Evolutionary conservation across 331 rosid species (phyloP).

Genomic region (Acacia pycnantha): DNA sequence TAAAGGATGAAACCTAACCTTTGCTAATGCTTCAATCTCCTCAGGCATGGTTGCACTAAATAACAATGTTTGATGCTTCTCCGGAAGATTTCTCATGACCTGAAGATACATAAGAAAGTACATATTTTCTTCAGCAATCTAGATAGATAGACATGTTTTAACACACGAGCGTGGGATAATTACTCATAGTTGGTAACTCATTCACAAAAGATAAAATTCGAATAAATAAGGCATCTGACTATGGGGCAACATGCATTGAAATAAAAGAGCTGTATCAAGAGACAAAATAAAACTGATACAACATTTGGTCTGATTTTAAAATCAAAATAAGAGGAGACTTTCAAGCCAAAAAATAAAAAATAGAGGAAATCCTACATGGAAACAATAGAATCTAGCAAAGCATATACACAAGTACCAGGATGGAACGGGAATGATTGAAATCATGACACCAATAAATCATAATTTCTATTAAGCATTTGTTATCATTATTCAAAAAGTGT

Average conservation of each 20-base stretch:
- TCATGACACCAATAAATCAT: background rate
- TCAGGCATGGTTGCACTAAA: conserved; percentile 91
- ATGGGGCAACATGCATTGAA: background rate
- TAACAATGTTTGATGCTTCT: conserved; percentile 80
- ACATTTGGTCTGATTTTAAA: too few relatives aligned
- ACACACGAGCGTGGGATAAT: background rate
- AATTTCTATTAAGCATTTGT: background rate
- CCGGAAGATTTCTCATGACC: conserved; percentile 81
- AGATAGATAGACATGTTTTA: background rate
- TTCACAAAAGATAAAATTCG: conserved; percentile 1
- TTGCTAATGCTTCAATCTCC: conserved; percentile 81
- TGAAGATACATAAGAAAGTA: conserved; percentile 32
- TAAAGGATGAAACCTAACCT: conserved; percentile 44
- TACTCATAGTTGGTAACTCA: background rate
- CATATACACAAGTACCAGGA: background rate
- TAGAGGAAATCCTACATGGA: background rate
- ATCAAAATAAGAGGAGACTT: background rate
- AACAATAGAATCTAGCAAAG: conserved; percentile 21
- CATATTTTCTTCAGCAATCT: conserved; percentile 22
- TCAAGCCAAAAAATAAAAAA: background rate
- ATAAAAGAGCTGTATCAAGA: background rate
- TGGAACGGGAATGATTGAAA: background rate
- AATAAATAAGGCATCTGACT: background rate
- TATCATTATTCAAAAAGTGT: background rate
- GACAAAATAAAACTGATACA: too few relatives aligned